A percentile compares a stretch with the other conserved stretches of the same genome.
Evolutionary conservation across 257 asterid species (phyloP).

Genomic region (Perilla frutescens): DNA sequence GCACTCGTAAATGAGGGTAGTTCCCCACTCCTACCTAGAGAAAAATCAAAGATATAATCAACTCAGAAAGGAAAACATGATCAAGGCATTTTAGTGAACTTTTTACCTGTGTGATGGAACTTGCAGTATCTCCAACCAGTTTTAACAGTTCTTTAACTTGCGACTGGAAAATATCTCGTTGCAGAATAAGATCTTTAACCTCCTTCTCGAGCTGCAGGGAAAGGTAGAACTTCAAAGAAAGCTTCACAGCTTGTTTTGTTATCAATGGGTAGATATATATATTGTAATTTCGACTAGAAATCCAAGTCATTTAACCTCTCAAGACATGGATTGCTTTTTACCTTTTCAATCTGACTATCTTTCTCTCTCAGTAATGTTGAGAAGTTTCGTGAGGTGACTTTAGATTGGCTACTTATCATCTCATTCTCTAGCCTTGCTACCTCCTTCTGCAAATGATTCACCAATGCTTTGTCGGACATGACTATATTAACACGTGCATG

Average conservation of each 20-base stretch:
- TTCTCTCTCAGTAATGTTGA: slow-evolving; percentile 63
- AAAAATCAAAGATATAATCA: slow-evolving; percentile 12
- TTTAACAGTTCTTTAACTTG: slow-evolving; percentile 62
- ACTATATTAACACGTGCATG: slow-evolving; percentile 72
- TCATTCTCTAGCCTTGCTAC: slow-evolving; percentile 75
- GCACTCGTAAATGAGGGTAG: slow-evolving; percentile 81
- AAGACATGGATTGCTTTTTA: slow-evolving; percentile 28
- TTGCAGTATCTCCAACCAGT: slow-evolving; percentile 60
- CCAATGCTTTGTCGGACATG: slow-evolving; percentile 74
- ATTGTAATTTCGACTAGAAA: not conserved
- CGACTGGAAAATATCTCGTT: slow-evolving; percentile 79
- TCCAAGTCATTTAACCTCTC: not conserved
- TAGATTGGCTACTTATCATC: slow-evolving; percentile 53
- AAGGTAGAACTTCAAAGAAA: slow-evolving; percentile 23
- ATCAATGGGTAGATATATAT: not conserved
- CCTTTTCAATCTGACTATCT: slow-evolving; percentile 84
- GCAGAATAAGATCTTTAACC: slow-evolving; percentile 72
- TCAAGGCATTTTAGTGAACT: not conserved
- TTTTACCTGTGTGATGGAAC: slow-evolving; percentile 56
- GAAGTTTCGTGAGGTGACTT: slow-evolving; percentile 46
- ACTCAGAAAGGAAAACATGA: not conserved
- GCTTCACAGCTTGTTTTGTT: not conserved
- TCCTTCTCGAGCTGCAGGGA: slow-evolving; percentile 79
- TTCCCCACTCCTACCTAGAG: slow-evolving; percentile 62
- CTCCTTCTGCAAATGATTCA: slow-evolving; percentile 79